These are phyloP conservation scores for Ophiostoma ulmi DNA, from an alignment of 2,329 filamentous ascomycete genomes.

Conservation along the genomic window DNA sequence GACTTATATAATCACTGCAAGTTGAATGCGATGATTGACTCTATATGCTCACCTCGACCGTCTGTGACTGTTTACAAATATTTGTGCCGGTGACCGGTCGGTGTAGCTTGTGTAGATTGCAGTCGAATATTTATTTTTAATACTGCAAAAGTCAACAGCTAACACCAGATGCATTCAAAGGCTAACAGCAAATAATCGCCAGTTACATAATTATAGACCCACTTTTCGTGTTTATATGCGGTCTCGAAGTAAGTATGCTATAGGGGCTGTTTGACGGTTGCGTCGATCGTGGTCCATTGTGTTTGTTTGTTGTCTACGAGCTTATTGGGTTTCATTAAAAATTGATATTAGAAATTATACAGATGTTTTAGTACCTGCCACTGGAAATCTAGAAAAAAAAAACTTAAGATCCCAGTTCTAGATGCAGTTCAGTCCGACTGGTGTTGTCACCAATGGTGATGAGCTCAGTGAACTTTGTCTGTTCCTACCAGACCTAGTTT, in stretches of 20 bases:
- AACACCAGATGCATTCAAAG: background rate
- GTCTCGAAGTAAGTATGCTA: background rate
- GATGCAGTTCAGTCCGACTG: background rate
- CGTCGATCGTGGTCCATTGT: too few species aligned
- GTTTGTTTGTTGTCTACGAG: background rate
- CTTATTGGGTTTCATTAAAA: background rate
- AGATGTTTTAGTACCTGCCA: background rate
- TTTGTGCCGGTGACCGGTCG: background rate
- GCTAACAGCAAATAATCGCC: background rate
- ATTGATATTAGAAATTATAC: slow-evolving; percentile 1
- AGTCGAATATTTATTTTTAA: background rate
- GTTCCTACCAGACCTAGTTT: background rate
- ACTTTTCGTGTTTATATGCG: background rate
- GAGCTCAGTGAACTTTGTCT: background rate
- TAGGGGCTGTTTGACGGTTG: background rate
- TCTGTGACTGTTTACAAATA: background rate
- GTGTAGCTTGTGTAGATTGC: background rate
- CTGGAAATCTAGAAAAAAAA: background rate
- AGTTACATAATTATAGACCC: background rate
- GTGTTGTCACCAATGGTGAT: background rate
- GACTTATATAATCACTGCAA: background rate
- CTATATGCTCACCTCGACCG: background rate
- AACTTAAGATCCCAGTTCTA: background rate
- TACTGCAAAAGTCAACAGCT: background rate
- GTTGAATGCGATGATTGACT: background rate